Base-by-base conservation (phyloP, 2,329 filamentous ascomycete species). In the Rosellinia necatrix region DNA sequence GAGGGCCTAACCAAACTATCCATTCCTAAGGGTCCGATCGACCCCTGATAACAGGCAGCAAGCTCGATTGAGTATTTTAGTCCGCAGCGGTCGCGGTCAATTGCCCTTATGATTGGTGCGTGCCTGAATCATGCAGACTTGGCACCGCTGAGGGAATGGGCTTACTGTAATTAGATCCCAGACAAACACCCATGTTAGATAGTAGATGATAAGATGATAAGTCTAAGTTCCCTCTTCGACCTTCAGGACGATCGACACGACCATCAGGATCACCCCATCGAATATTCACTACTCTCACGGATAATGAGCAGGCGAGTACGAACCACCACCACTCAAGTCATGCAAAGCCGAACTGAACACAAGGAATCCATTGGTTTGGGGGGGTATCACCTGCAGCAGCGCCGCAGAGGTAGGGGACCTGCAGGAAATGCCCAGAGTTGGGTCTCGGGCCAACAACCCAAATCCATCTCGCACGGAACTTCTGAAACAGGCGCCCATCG, bases 401-500 rank as follows among this genome's bases (percentile, higher is more conserved):
- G 27, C 49, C 49, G 50, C 47, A 49, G 17, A 52, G 44, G 10
- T 29, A 53, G 41, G 46, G 34, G 27, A 42, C 35, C 30, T 35
- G 52, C 43, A 56, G 53, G 53, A 48, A 51, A 56, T 34, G 29
- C 32, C 53, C 34, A 53, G 52, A 38, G 25, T 46, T 61, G 46
- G n/a, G 56, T 50, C 58, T 59, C 56, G 56, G 59, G 30, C 34
- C 49, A 57, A 54, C 41, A 32, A 46, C 13, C 56, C 42, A 59
- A 59, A 56, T 44, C 32, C 49, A 49, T 35, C 37, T 59, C 38
- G 52, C 56, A 56, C 57, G 38, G 46, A 49, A 34, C 46, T 49
- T 63, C 56, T 66, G 63, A 66, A 66, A 68, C 65, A 60, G 59
- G 38, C 49, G 59, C 58, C 58, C 49, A 54, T 59, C 54, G 49